A percentile compares a stretch with the other conserved stretches of the same genome.
phyloP scores from a whole-genome alignment of 441 rosid genomes.

The Eugenia klotzschiana region DNA sequence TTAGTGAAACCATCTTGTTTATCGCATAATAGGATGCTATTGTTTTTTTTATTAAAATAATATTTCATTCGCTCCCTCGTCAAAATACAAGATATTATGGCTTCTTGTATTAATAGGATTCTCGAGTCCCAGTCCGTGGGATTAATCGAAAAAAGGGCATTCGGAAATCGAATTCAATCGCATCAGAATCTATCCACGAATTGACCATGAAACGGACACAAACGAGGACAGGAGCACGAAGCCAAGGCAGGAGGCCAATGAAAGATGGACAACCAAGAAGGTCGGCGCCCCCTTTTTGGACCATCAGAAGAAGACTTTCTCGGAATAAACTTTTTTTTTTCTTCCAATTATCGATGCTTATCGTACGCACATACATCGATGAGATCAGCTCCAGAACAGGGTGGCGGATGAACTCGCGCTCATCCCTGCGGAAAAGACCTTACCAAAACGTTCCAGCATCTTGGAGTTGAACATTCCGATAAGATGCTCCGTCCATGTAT shows the following conservation, averaged over 20 bases:
- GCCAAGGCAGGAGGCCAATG: not conserved
- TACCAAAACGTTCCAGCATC: not conserved
- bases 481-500: not conserved
- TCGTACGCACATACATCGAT: not conserved
- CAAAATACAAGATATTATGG: too few species aligned
- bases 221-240: not conserved
- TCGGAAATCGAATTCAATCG: not conserved
- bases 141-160: not conserved
- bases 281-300: not conserved
- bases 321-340: not conserved
- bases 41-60: too few species aligned
- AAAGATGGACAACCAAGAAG: not conserved
- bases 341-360: too few species aligned
- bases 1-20: too few species aligned
- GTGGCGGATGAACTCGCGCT: not conserved
- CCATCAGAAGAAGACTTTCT: not conserved
- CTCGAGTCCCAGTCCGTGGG: not conserved
- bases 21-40: too few species aligned
- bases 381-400: not conserved
- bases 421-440: too few species aligned
- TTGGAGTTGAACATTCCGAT: not conserved
- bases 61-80: too few species aligned
- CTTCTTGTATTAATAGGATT: not conserved
- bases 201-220: not conserved
- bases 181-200: not conserved